phyloP scores from a whole-genome alignment of 768 basidiomycete species.

The Agaricus blazei region DNA sequence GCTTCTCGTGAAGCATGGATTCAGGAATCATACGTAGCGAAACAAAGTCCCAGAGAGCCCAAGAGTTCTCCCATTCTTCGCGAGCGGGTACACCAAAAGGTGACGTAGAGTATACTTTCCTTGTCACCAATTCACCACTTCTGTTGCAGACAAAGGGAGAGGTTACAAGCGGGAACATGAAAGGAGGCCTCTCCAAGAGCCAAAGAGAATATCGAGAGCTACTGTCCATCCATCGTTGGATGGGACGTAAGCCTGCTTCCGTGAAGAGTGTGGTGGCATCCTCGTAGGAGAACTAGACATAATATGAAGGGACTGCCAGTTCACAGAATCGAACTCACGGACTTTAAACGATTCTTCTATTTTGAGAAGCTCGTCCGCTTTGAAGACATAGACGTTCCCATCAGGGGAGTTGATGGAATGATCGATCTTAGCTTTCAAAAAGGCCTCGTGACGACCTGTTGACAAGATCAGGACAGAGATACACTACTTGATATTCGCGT shows the following conservation, averaged over 20 bases:
- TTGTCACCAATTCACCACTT: slow-evolving; percentile 3
- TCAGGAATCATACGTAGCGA: slow-evolving; percentile 83
- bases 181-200: slow-evolving; percentile 84
- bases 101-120: slow-evolving; percentile 16
- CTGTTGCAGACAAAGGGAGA: slow-evolving; percentile 26
- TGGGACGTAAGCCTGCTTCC: slow-evolving; percentile 70
- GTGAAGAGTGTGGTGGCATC: slow-evolving; percentile 71
- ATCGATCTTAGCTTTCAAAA: slow-evolving; percentile 58
- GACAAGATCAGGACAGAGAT: not conserved
- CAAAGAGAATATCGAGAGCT: slow-evolving; percentile 75
- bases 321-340: slow-evolving; percentile 10
- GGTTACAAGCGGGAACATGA: slow-evolving; percentile 64
- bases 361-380: slow-evolving; percentile 70
- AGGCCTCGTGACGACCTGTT: slow-evolving; percentile 83
- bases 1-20: slow-evolving; percentile 83
- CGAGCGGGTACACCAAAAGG: slow-evolving; percentile 69
- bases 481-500: not conserved
- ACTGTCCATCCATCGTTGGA: slow-evolving; percentile 82
- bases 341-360: slow-evolving; percentile 92
- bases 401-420: slow-evolving; percentile 55
- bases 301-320: not conserved
- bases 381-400: slow-evolving; percentile 46
- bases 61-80: slow-evolving; percentile 77
- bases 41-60: slow-evolving; percentile 87
- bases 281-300: slow-evolving; percentile 65